Evolutionary conservation across 257 asterid genomes (phyloP).

Genomic region (Fraxinus anomala): DNA sequence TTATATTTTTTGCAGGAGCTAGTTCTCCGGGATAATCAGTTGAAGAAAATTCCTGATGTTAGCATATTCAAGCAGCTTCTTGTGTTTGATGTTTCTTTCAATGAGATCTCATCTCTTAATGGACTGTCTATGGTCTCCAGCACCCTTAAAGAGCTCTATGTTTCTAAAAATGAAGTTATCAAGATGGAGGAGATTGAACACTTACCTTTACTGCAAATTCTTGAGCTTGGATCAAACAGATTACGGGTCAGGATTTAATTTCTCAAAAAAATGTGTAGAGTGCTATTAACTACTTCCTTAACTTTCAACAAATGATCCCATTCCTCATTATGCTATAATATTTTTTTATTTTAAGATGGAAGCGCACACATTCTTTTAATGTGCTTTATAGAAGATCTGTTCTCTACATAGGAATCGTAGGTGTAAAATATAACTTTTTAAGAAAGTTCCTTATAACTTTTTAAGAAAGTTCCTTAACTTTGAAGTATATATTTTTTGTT

Average conservation of each 20-base stretch:
- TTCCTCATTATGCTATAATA: constrained; percentile 4
- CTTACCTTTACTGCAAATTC: constrained; percentile 75
- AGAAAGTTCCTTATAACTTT: too few species aligned
- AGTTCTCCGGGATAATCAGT: constrained; percentile 89
- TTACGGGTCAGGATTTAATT: constrained; percentile 62
- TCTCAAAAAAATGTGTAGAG: constrained; percentile 19
- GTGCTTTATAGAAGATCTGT: too few species aligned
- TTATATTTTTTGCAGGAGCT: constrained; percentile 72
- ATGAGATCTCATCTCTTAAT: constrained; percentile 67
- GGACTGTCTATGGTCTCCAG: constrained; percentile 73
- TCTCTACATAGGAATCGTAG: not conserved
- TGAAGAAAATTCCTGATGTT: constrained; percentile 84
- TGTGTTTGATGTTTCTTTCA: constrained; percentile 88
- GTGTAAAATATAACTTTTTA: constrained; percentile 8
- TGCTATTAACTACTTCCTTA: constrained; percentile 9
- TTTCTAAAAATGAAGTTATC: constrained; percentile 85
- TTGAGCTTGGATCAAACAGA: constrained; percentile 95
- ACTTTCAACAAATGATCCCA: constrained; percentile 18
- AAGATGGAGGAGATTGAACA: constrained; percentile 94
- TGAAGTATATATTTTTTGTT: too few species aligned
- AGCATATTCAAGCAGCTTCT: constrained; percentile 73
- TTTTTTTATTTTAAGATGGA: not conserved
- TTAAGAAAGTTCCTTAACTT: too few species aligned
- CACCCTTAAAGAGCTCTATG: constrained; percentile 86
- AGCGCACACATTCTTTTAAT: not conserved